Base-by-base conservation (phyloP, 2,329 filamentous ascomycete genomes). In the Paraphoma chrysanthemicola region DNA sequence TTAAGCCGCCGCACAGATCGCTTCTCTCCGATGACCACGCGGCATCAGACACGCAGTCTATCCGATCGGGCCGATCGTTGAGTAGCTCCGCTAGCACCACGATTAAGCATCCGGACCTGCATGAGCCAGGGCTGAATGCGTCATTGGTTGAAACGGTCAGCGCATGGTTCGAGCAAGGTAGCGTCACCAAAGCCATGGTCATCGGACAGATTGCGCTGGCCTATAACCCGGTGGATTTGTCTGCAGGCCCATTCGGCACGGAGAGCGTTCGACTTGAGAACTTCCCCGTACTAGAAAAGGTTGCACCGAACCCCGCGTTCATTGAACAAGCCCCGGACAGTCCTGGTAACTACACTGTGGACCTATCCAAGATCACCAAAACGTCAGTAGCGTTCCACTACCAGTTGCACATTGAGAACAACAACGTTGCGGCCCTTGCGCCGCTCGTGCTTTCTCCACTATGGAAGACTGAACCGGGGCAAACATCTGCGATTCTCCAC, bases 91-190 rank as follows among this genome's bases (percentile, higher is more conserved):
- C 89, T 43, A 86, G 90, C 64, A 72, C 72, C 36, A 76, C 71
- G n/a, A 80, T 87, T 49, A 89, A 88, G 68, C 95, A 99, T 73
- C 89, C 92, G 0, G 93, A 97, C 16, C 83, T 96, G 78, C 85
- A 89, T 51, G 85, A 87, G 9, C 86, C 90, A 1, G 94, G 95
- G 2, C 82, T 99, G 6, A 95, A 92, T 74, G 88, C 91, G 3
- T 98, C 94, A 12, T 85, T 98, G 53, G 90, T 98, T 48, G 95
- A 99, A 76, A 95, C 90, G 0, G 87, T 98, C n/a, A 95, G 88
- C 59, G 91, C 91, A 12, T 87, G 87, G 51, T 96, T 97, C 72
- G 89, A 93, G 54, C 85, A 89, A 33, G 91, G 91, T 8, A 82
- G 81, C 11, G 79, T 93, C 10, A 90, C 86, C 61, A 88, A 87